These are phyloP conservation scores for Neurospora sp. DNA, from an alignment of 2,329 filamentous ascomycete species.

Conservation along the genomic window DNA sequence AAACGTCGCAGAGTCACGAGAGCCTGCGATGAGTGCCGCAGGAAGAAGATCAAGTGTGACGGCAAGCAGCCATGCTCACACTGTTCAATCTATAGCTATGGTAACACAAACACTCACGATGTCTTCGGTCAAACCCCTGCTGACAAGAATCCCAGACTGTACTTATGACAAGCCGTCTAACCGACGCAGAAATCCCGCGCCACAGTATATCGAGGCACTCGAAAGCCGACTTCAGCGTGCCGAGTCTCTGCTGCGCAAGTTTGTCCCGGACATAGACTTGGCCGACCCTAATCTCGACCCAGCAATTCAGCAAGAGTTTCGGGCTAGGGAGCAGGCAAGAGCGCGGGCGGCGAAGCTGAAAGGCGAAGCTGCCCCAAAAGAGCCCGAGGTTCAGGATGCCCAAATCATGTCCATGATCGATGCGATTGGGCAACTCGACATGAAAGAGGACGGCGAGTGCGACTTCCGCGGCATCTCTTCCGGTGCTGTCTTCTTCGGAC, in stretches of 20 bases:
- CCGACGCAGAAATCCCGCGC: constrained; percentile 77
- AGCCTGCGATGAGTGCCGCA: constrained; percentile 72
- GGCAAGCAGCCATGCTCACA: constrained; percentile 86
- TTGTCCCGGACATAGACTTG: constrained; percentile 76
- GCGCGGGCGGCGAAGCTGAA: constrained; percentile 33
- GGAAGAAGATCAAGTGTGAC: constrained; percentile 83
- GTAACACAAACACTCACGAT: constrained; percentile 37
- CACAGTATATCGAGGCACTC: constrained; percentile 85
- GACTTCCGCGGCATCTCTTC: constrained; percentile 94
- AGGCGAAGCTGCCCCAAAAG: constrained; percentile 21
- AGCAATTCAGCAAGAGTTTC: constrained; percentile 59
- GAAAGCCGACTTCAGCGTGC: constrained; percentile 76
- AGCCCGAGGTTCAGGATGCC: constrained; percentile 47
- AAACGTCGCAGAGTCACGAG: constrained; percentile 70
- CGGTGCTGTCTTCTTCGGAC: constrained; percentile 75
- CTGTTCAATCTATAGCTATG: constrained; percentile 97
- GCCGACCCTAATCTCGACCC: constrained; percentile 77
- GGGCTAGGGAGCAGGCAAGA: constrained; percentile 42
- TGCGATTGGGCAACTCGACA: constrained; percentile 78
- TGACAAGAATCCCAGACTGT: constrained; percentile 53
- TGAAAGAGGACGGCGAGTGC: constrained; percentile 86
- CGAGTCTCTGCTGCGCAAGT: constrained; percentile 66
- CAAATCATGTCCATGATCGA: constrained; percentile 92
- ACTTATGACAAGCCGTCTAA: constrained; percentile 95
- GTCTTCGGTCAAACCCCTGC: constrained; percentile 6